Conservation (phyloP, 1,139 yeast species). For the Debaryomyces coudertii region DNA sequence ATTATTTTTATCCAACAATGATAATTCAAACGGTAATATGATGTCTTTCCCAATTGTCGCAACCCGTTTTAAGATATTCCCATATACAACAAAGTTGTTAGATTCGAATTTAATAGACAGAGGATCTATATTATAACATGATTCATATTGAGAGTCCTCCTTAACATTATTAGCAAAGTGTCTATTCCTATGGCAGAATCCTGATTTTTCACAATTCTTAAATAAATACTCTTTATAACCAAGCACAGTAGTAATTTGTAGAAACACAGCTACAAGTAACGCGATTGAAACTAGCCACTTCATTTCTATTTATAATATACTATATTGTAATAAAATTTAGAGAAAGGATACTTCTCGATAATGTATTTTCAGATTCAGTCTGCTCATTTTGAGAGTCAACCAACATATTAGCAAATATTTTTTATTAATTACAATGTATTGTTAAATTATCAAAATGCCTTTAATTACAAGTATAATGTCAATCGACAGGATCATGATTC, state of each 20-base stretch:
- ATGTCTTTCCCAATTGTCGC: constrained; percentile 25
- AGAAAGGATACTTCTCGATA: not conserved
- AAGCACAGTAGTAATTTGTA: constrained; percentile 13
- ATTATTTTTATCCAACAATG: constrained; percentile 55
- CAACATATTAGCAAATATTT: not conserved
- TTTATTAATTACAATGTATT: not conserved
- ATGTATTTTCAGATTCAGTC: not conserved
- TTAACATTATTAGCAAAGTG: constrained; percentile 57
- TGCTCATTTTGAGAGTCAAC: not conserved
- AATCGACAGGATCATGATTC: not conserved
- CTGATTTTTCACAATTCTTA: constrained; percentile 78
- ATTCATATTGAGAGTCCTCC: constrained; percentile 27
- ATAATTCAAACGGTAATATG: constrained; percentile 58
- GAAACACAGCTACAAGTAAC: constrained; percentile 2
- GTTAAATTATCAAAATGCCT: not conserved
- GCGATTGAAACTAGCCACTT: not conserved
- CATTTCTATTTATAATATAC: not conserved
- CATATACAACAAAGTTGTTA: constrained; percentile 35
- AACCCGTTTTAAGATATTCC: constrained; percentile 48
- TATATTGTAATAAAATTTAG: not conserved
- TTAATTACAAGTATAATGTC: not conserved
- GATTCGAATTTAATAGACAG: constrained; percentile 34
- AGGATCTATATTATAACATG: constrained; percentile 60
- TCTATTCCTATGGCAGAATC: constrained; percentile 84
- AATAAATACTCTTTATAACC: constrained; percentile 74